Percentiles rank a stretch among this genome's conserved stretches.
Evolutionary conservation across 1,284 basidiomycete genomes (phyloP).

Genomic region (Heliocybe sulcata): DNA sequence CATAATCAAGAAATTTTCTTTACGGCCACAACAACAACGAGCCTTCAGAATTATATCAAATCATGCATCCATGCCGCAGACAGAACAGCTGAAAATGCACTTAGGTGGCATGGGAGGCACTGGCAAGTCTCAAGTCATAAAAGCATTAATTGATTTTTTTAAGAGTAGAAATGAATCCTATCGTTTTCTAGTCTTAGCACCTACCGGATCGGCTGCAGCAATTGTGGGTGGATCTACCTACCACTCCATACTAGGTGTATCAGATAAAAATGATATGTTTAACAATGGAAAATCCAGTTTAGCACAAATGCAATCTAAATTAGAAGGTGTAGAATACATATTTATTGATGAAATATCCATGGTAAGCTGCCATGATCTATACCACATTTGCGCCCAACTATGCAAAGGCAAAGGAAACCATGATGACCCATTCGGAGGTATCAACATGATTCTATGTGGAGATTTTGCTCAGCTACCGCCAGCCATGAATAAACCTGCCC

Average conservation of each 20-base stretch:
- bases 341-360: conserved; percentile 22
- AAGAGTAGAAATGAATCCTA: conserved; percentile 14
- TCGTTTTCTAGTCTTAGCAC: conserved; percentile 23
- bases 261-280: conserved; percentile 12
- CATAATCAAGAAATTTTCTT: too few species aligned
- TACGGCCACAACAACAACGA: conserved; percentile 20
- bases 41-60: conserved; percentile 26
- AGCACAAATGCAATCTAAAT: not conserved
- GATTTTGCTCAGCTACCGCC: conserved; percentile 22
- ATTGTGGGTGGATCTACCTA: conserved; percentile 29
- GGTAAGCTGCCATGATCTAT: conserved; percentile 4
- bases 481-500: conserved; percentile 5
- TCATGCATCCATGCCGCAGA: conserved; percentile 13
- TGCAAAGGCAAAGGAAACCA: not conserved
- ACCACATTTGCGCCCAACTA: conserved; percentile 6
- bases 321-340: conserved; percentile 18
- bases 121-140: conserved; percentile 34
- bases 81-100: conserved; percentile 24
- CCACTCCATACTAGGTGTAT: conserved; percentile 27
- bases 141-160: conserved; percentile 25
- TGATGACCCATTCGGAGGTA: not conserved
- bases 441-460: conserved; percentile 15
- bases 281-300: not conserved
- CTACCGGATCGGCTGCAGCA: conserved; percentile 29
- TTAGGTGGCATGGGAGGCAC: conserved; percentile 30